Base-by-base conservation (phyloP, 345 rosid species). In the Carallia brachiata region DNA sequence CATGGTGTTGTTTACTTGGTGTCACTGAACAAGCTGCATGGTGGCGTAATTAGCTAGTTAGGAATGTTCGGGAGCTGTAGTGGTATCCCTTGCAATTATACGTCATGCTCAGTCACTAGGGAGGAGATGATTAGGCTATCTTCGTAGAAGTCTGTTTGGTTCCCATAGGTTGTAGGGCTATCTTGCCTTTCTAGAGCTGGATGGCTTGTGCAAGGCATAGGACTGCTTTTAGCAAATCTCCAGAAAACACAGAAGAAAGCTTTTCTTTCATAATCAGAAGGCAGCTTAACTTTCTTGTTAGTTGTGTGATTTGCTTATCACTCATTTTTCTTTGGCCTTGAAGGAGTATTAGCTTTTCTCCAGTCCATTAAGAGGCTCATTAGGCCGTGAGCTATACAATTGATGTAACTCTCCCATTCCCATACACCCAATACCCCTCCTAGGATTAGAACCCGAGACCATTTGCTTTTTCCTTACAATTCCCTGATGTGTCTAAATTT, bases 61-160 rank as follows among this genome's bases (percentile, higher is more conserved):
- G 53, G 44, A 63, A 34, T 66, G 18, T 59, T 52, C 18, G 47
- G 19, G 48, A 53, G 16, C 50, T 10, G 50, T n/a, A 66, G 69
- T 16, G 32, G 59, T 47, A 66, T 66, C 16, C 18, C 1, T 2
- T 4, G 28, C 17, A 44, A 19, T 8, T n/a, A 1, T 52, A 34
- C 19, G 31, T 34, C 50, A 3, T 44, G 50, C 10, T 12, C 16
- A 10, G 16, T 44, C 50, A 12, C 16, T 44, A 44, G 12, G 16
- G 0, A 16, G 50, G 16, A 44, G 50, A 12, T 3, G 0, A 23
- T 23, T 23, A 12, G 16, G 50, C 50, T 44, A 16, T 44, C 50
- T 44, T 44, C 2, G 3, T 44, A 40, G 15, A 40, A 40, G 15
- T 9, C 13, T 50, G 17, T 37, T 36, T 36, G 50, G 6, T 40